These are phyloP conservation scores for Echites panduratus DNA, from an alignment of 257 asterid genomes.

Conservation along the genomic window DNA sequence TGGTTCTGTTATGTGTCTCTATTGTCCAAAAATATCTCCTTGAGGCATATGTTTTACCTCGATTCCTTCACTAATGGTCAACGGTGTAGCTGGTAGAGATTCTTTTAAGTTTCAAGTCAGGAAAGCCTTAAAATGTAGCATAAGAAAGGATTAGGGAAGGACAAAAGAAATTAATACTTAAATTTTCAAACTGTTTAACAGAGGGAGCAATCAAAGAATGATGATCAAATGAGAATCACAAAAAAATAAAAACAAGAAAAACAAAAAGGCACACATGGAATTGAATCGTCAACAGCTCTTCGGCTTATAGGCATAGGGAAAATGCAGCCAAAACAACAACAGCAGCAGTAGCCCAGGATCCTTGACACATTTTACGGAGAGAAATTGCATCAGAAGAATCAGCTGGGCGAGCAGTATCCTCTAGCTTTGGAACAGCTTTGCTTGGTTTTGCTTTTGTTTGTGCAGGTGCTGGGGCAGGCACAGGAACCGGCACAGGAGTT, in stretches of 20 bases:
- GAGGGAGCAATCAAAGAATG: background rate
- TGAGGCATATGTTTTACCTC: background rate
- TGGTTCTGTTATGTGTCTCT: no score
- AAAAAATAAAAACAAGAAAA: background rate
- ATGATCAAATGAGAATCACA: background rate
- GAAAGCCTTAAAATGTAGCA: no score
- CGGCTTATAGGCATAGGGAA: background rate
- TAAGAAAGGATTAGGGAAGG: background rate
- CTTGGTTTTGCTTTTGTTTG: constrained; percentile 30
- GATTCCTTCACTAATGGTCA: background rate
- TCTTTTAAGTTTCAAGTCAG: no score
- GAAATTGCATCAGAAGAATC: constrained; percentile 27
- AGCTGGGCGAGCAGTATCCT: constrained; percentile 2
- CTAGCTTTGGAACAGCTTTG: constrained; percentile 9
- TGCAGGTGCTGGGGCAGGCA: constrained; percentile 60
- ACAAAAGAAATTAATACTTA: background rate
- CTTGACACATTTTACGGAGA: background rate
- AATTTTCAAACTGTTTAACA: background rate
- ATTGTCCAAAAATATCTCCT: no score
- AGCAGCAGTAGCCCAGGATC: background rate
- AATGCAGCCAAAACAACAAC: background rate
- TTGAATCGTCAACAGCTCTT: background rate
- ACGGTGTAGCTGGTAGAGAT: background rate
- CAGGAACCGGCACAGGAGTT: constrained; percentile 37
- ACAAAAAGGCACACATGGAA: background rate